These are phyloP conservation scores for Andrographis paniculata DNA, from an alignment of 305 asterid species.

Conservation along the genomic window DNA sequence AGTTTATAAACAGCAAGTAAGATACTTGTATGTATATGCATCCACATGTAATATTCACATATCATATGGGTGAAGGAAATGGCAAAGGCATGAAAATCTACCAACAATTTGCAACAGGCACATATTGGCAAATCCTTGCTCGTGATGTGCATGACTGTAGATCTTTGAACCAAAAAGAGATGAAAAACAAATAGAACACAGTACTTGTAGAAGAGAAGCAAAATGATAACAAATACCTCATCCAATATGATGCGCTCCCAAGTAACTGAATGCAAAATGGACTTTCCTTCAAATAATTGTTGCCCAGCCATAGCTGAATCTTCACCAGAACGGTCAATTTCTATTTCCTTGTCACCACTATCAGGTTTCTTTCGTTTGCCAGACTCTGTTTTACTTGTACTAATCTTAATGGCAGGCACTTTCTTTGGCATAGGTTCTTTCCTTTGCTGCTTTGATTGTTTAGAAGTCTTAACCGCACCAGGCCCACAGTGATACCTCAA, in stretches of 20 bases:
- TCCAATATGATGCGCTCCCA: conserved; percentile 90
- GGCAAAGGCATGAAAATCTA: no score
- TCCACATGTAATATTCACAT: no score
- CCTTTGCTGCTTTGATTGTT: conserved; percentile 78
- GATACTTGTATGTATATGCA: no score
- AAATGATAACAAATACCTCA: conserved; percentile 39
- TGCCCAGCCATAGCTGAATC: conserved; percentile 24
- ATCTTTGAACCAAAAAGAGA: no score
- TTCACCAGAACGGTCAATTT: conserved; percentile 24
- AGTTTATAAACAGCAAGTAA: no score
- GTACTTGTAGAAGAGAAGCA: conserved; percentile 7
- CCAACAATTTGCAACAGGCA: no score
- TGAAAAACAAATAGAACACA: neutral
- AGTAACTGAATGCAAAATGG: conserved; percentile 63
- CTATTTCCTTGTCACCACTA: conserved; percentile 25
- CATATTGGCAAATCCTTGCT: no score
- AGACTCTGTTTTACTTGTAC: conserved; percentile 19
- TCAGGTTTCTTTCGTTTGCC: conserved; percentile 23
- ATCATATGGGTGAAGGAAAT: no score
- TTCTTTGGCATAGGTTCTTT: conserved; percentile 36
- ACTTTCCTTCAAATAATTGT: conserved; percentile 29
- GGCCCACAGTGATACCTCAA: conserved; percentile 79
- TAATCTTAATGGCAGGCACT: conserved; percentile 24
- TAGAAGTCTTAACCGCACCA: conserved; percentile 55
- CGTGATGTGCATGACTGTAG: neutral